These are phyloP conservation scores for Pseudevernia furfuracea DNA, from an alignment of 495 filamentous ascomycete genomes.

Conservation along the genomic window DNA sequence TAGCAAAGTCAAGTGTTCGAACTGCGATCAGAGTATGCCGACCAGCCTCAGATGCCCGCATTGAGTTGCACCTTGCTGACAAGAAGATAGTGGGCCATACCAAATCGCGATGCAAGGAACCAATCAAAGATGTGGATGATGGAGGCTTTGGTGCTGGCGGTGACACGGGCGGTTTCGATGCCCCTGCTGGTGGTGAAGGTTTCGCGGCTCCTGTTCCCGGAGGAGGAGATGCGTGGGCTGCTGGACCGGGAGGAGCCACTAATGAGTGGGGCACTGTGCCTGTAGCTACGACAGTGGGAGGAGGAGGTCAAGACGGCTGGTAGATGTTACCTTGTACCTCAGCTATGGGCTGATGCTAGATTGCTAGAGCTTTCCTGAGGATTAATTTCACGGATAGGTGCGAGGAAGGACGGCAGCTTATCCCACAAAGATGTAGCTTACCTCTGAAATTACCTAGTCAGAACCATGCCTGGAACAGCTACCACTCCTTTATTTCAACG, in stretches of 20 bases:
- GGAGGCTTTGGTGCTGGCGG: constrained; percentile 15
- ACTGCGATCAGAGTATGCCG: constrained; percentile 60
- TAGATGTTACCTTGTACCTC: not conserved
- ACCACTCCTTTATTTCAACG: not conserved
- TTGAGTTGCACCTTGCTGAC: constrained; percentile 18
- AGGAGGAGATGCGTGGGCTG: not conserved
- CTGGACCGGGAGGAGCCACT: constrained; percentile 4
- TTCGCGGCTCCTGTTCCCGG: constrained; percentile 14
- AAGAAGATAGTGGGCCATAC: constrained; percentile 55
- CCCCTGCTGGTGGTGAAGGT: constrained; percentile 1
- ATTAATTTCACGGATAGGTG: not conserved
- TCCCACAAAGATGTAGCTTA: not conserved
- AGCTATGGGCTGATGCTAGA: not conserved
- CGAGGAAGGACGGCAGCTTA: not conserved
- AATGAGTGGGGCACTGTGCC: constrained; percentile 9
- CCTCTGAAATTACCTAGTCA: not conserved
- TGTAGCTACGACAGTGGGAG: not conserved
- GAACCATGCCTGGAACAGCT: not conserved
- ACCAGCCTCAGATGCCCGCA: not conserved
- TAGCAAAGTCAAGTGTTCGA: constrained; percentile 64
- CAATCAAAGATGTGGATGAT: constrained; percentile 31
- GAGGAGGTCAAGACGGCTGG: not conserved
- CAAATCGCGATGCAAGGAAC: constrained; percentile 50
- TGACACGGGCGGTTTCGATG: constrained; percentile 5
- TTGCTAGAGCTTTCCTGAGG: not conserved